Evolutionary conservation across 805 yeast species (phyloP).

Genomic region (Ogataea corticis): DNA sequence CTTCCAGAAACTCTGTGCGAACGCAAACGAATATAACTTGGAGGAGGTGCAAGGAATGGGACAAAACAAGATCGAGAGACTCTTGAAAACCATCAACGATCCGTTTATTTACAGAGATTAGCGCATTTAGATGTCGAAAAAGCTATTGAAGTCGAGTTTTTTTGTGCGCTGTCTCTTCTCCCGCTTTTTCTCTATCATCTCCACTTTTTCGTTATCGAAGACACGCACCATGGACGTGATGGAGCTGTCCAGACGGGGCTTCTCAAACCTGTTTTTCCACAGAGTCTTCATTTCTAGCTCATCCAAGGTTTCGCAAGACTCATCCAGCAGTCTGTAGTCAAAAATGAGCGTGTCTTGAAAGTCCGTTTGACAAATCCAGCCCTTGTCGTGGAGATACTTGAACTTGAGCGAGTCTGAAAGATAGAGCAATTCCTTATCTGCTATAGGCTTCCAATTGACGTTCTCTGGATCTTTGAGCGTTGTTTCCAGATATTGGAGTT

Average conservation of each 20-base stretch:
- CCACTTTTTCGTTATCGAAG: not conserved
- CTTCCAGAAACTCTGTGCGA: constrained; percentile 41
- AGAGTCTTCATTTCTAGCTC: constrained; percentile 4
- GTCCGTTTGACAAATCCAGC: not conserved
- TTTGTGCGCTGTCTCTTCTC: constrained; percentile 11
- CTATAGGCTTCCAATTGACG: constrained; percentile 6
- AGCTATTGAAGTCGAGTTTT: constrained; percentile 14
- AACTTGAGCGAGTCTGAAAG: constrained; percentile 19
- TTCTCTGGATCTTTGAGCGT: constrained; percentile 1
- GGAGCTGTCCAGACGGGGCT: not conserved
- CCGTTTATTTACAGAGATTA: constrained; percentile 47
- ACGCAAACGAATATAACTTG: constrained; percentile 30
- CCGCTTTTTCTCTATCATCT: not conserved
- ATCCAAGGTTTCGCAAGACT: constrained; percentile 1
- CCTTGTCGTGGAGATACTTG: constrained; percentile 11
- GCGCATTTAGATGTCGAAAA: constrained; percentile 24
- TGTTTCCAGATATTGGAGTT: constrained; percentile 19
- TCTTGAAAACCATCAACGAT: constrained; percentile 44
- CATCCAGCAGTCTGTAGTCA: constrained; percentile 12
- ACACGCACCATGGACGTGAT: constrained; percentile 3
- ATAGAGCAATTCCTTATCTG: not conserved
- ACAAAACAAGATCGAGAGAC: constrained; percentile 41
- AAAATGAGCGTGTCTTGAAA: constrained; percentile 7
- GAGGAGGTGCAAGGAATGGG: constrained; percentile 51
- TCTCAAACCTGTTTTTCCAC: constrained; percentile 15